These are phyloP conservation scores for Aspergillus intermedius DNA, from an alignment of 2,329 filamentous ascomycete species.

Conservation along the genomic window DNA sequence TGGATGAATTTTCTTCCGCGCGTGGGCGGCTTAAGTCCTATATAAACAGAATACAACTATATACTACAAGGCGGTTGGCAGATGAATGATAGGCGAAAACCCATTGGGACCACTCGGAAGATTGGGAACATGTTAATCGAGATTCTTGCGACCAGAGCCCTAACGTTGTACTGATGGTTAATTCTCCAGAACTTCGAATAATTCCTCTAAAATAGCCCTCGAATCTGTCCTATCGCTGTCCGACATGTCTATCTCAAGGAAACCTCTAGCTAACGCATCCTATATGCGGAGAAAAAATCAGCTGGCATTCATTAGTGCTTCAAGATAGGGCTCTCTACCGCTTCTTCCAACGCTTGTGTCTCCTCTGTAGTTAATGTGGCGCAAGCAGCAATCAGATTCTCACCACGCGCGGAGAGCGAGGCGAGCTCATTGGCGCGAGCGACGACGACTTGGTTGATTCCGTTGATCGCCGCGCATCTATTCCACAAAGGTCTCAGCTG, in stretches of 20 bases:
- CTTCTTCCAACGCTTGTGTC: slow-evolving; percentile 58
- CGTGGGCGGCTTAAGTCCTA: too few species aligned
- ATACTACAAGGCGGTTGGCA: too few species aligned
- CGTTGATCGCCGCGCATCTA: slow-evolving; percentile 78
- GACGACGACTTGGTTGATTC: slow-evolving; percentile 66
- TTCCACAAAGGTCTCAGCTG: background rate
- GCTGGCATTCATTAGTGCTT: slow-evolving; percentile 1
- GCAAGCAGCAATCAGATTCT: slow-evolving; percentile 69
- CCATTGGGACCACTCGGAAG: too few species aligned
- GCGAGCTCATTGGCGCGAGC: slow-evolving; percentile 69
- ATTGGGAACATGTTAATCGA: too few species aligned
- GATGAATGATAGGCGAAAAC: too few species aligned
- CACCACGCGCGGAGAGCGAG: slow-evolving; percentile 60
- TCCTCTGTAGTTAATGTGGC: slow-evolving; percentile 61
- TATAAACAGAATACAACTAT: too few species aligned
- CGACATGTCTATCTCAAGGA: slow-evolving; percentile 4
- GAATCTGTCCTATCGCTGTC: background rate
- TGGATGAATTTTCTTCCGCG: too few species aligned
- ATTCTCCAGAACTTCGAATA: background rate
- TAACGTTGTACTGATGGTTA: too few species aligned
- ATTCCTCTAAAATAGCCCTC: background rate
- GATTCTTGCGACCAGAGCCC: too few species aligned
- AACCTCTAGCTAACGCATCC: slow-evolving; percentile 14
- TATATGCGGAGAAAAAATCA: slow-evolving; percentile 5
- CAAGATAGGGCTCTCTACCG: slow-evolving; percentile 40